Base-by-base conservation (phyloP, 805 yeast species). In the Deakozyma indianensis region DNA sequence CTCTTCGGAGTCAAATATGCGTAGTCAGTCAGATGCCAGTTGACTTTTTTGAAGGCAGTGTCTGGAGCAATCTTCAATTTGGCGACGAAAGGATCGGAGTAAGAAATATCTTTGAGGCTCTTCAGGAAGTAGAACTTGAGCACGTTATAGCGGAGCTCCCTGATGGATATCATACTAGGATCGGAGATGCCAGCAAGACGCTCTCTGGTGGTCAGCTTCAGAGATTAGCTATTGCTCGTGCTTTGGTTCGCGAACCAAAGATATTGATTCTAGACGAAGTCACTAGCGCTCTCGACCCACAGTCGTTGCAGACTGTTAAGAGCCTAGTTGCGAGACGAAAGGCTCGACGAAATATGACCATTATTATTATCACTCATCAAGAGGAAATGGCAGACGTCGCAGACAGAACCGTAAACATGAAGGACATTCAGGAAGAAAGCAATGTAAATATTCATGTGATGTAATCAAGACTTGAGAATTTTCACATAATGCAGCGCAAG, bases 181-280 rank as follows among this genome's bases (percentile, higher is more conserved):
- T 90, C 22, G 81, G 79, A 2, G 73, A 69, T 16, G 57, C 68
- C 2, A 56, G 63, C 7, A 60, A 65, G 14, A 52, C 75, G 40
- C 60, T 90, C 1, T 87, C 96, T 1, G 94, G 95, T 23, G 98
- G 98, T 2, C 97, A 92, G 59, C 69, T 81, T 5, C 97, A 92
- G 58, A 65, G 96, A 46, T 58, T 92, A 1, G 79, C 92, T 0
- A 76, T 92, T 44, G 95, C 90, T 0, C 69, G 97, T 43, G 92
- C 95, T 0, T 50, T 92, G 2, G 47, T 88, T 3, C 63, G 88
- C 29, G 66, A 70, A 20, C 92, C 96, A 0, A 64, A 66, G 24
- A 68, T 92, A 3, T 56, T 77, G 44, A 64, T 78, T 18, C 61
- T 92, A 43, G 98, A 92, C 61, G 98, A 92, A 58, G 80, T 88